Evolutionary conservation across 306 rosid species (phyloP).

Genomic region (Quercus berberidifolia): DNA sequence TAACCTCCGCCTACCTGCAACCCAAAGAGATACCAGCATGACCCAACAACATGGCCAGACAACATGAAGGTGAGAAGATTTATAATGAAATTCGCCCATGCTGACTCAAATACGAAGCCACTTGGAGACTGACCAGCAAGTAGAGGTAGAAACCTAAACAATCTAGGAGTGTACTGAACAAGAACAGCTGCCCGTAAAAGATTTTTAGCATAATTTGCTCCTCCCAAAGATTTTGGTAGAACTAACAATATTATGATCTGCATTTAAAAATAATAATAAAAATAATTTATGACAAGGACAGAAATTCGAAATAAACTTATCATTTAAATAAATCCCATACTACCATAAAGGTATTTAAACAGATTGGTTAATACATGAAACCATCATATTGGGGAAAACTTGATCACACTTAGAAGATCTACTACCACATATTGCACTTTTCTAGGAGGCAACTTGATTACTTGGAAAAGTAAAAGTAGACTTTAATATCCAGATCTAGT

Average conservation of each 20-base stretch:
- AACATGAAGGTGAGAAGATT: conserved; percentile 72
- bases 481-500: too few species aligned
- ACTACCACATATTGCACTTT: too few species aligned
- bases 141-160: conserved; percentile 62
- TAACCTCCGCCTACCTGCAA: conserved; percentile 50
- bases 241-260: conserved; percentile 61
- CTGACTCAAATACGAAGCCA: conserved; percentile 82
- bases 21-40: conserved; percentile 83
- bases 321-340: not conserved
- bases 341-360: not conserved
- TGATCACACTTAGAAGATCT: too few species aligned
- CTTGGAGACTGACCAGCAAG: conserved; percentile 63
- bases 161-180: conserved; percentile 69
- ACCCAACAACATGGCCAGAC: conserved; percentile 73
- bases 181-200: conserved; percentile 57
- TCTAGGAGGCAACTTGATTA: too few species aligned
- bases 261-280: conserved; percentile 8
- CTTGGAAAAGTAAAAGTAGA: too few species aligned
- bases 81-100: conserved; percentile 71
- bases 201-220: conserved; percentile 77
- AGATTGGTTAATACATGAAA: not conserved
- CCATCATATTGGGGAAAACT: not conserved
- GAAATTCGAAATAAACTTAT: not conserved
- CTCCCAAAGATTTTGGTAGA: conserved; percentile 46
- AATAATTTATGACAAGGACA: conserved; percentile 5